These are phyloP conservation scores for Tetracladium maxilliforme DNA, from an alignment of 2,329 filamentous ascomycete genomes.

Conservation along the genomic window DNA sequence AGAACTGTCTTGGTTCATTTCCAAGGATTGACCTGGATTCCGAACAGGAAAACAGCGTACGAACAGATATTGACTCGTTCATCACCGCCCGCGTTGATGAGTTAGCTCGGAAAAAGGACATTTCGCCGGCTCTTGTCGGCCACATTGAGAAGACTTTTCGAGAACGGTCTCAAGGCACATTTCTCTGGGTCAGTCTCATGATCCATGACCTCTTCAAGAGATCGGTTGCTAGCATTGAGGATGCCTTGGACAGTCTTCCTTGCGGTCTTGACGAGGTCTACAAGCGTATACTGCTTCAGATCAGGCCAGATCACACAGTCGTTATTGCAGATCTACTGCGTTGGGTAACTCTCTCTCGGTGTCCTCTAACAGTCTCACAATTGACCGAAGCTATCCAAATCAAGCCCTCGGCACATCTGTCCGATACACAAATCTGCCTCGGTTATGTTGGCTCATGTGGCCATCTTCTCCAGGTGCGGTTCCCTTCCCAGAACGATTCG, in stretches of 20 bases:
- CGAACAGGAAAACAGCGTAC: slow-evolving; percentile 8
- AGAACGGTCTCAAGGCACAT: slow-evolving; percentile 13
- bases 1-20: slow-evolving; percentile 3
- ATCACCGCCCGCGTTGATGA: slow-evolving; percentile 9
- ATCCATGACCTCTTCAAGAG: slow-evolving; percentile 7
- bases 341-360: slow-evolving; percentile 12
- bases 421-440: slow-evolving; percentile 5
- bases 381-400: slow-evolving; percentile 8
- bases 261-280: slow-evolving; percentile 13
- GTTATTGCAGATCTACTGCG: slow-evolving; percentile 9
- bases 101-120: slow-evolving; percentile 5
- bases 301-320: slow-evolving; percentile 6
- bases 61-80: slow-evolving; percentile 11
- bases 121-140: slow-evolving; percentile 4
- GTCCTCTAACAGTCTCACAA: slow-evolving; percentile 12
- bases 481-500: too few species aligned
- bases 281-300: slow-evolving; percentile 12
- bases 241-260: slow-evolving; percentile 10
- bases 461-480: slow-evolving; percentile 9
- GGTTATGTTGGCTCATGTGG: slow-evolving; percentile 8
- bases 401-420: slow-evolving; percentile 3
- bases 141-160: slow-evolving; percentile 7
- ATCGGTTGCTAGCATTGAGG: too few species aligned
- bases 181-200: slow-evolving; percentile 14
- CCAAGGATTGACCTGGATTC: slow-evolving; percentile 11